Base-by-base conservation (phyloP, 805 yeast species). In the Schizosaccharomyces octosporus region DNA sequence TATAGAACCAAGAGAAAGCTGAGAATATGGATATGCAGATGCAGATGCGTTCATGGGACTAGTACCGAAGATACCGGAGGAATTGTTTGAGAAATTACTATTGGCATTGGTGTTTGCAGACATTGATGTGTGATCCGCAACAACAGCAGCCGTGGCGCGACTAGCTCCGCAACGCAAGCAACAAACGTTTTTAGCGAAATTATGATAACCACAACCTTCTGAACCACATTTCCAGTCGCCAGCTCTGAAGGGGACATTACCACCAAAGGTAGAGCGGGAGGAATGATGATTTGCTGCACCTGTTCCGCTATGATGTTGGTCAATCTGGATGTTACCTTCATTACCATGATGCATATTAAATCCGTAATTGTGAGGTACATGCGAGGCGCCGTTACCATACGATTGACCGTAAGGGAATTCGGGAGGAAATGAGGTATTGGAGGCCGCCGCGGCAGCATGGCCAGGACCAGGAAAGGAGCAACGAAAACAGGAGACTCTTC, bases 201-300 rank as follows among this genome's bases (percentile, higher is more conserved):
- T 88, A 71, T 88, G 96, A 71, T 89, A 89, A 42, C 81, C 77
- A 70, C 96, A 89, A 31, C 79, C 75, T 62, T 84, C 89, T 64
- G 79, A 81, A 32, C 79, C 75, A 74, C 96, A 89, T 71, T 87
- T 88, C 96, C 96, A 89, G 72, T 88, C 97, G 61, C 96, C 96
- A 2, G 96, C 96, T 67, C 97, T 79, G 72, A 89, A 89, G 39
- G 96, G 95, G n/a, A 89, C 94, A 66, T 80, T 75, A 4, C 76
- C 77, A 24, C 59, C 55, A 63, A 63, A 29, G 64, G 60, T 31
- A 59, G 65, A 66, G 59, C 65, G 65, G 58, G 62, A 66, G 55
- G 66, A 64, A 61, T 68, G 66, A 61, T 65, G 66, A 17, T 63
- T 59, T 21, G 61, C 62, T 3, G 15, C 21, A 7, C 21, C 24